Conservation (phyloP, 164 flowering plant species). For the Houttuynia cordata region DNA sequence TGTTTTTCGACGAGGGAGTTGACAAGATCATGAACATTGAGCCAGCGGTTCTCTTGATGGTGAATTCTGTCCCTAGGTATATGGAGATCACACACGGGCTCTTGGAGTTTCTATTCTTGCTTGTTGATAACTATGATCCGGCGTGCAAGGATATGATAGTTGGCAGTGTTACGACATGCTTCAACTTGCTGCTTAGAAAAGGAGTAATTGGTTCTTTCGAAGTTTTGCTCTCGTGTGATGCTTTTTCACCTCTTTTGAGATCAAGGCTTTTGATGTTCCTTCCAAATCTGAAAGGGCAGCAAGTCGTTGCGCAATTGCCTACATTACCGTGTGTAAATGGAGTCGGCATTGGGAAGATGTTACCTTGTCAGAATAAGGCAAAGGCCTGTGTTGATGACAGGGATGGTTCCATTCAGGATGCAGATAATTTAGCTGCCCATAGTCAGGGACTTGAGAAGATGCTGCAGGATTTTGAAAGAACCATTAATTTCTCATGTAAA, state of each 20-base stretch:
- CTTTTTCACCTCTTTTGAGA: conserved; percentile 42
- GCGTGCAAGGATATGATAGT: conserved; percentile 32
- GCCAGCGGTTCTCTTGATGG: conserved; percentile 76
- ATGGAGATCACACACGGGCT: conserved; percentile 58
- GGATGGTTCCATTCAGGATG: conserved; percentile 5
- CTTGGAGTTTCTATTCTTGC: conserved; percentile 60
- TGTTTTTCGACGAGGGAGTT: conserved; percentile 64
- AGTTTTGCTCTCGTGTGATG: conserved; percentile 34
- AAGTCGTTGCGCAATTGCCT: conserved; percentile 4
- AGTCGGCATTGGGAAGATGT: conserved; percentile 4
- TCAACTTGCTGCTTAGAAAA: conserved; percentile 37
- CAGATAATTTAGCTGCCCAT: conserved; percentile 4
- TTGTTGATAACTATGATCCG: conserved; percentile 58
- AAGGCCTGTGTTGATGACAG: not conserved
- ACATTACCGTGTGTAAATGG: conserved; percentile 5
- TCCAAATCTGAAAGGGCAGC: conserved; percentile 8
- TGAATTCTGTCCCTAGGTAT: conserved; percentile 56
- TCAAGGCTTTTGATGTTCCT: conserved; percentile 27
- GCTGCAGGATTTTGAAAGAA: conserved; percentile 20
- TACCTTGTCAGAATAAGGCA: conserved; percentile 1
- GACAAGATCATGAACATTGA: conserved; percentile 86
- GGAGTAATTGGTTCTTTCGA: conserved; percentile 60
- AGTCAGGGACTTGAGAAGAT: conserved; percentile 11
- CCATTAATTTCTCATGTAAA: conserved; percentile 14
- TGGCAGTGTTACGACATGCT: conserved; percentile 54